phyloP scores from a whole-genome alignment of 2,329 filamentous ascomycete species.

The Leptographium lundbergii region DNA sequence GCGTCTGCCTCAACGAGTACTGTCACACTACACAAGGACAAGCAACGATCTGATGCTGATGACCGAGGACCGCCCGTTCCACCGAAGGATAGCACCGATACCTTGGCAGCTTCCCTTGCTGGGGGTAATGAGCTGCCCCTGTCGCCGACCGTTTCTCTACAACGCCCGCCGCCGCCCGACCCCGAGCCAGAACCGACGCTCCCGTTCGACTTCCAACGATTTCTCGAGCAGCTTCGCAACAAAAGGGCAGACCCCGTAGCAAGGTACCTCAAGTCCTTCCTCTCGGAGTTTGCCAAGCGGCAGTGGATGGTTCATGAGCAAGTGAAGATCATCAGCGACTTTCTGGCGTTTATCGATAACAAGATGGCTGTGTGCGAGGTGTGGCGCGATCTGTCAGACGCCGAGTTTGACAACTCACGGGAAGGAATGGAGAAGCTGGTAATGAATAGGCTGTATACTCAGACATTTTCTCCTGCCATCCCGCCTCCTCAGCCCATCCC shows the following conservation, averaged over 20 bases:
- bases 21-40: neutral
- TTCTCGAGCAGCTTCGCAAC: constrained; percentile 88
- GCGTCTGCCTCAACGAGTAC: neutral
- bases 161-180: constrained; percentile 58
- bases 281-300: constrained; percentile 89
- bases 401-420: constrained; percentile 93
- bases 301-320: constrained; percentile 99
- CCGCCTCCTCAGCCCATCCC: constrained; percentile 63
- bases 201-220: constrained; percentile 94
- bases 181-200: constrained; percentile 69
- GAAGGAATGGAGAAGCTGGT: constrained; percentile 99
- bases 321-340: constrained; percentile 96
- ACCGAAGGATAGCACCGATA: constrained; percentile 35
- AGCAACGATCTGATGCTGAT: constrained; percentile 21
- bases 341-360: constrained; percentile 89
- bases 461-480: constrained; percentile 94
- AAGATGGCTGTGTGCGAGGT: constrained; percentile 98
- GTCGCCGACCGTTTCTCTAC: constrained; percentile 36
- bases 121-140: constrained; percentile 21
- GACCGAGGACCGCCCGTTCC: constrained; percentile 45
- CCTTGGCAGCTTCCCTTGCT: constrained; percentile 12
- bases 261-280: constrained; percentile 85
- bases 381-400: constrained; percentile 89
- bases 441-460: constrained; percentile 92
- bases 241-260: constrained; percentile 97